Evolutionary conservation across 805 yeast genomes (phyloP).

Genomic region (Sungouiella thailandica): DNA sequence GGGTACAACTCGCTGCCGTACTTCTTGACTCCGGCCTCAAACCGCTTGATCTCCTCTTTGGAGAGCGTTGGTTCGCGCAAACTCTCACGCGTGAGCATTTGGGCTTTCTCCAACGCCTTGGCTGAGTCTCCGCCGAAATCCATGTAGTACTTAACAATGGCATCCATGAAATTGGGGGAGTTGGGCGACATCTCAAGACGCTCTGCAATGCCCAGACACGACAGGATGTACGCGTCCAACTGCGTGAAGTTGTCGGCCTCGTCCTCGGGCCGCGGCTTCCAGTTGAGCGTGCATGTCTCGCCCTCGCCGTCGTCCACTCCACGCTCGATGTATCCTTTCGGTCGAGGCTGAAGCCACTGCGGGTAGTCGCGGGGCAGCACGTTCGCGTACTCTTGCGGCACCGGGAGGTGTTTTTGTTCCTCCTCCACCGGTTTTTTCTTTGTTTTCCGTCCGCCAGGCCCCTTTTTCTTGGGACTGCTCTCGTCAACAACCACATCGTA

Average conservation of each 20-base stretch:
- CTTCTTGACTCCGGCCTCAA: slow-evolving; percentile 69
- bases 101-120: slow-evolving; percentile 43
- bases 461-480: slow-evolving; percentile 8
- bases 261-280: slow-evolving; percentile 48
- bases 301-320: slow-evolving; percentile 60
- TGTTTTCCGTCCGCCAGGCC: slow-evolving; percentile 8
- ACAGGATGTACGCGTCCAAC: slow-evolving; percentile 51
- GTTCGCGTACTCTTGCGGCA: slow-evolving; percentile 46
- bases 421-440: slow-evolving; percentile 16
- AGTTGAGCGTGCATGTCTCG: slow-evolving; percentile 55
- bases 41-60: slow-evolving; percentile 55
- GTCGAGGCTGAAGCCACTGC: slow-evolving; percentile 73
- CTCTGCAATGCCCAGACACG: slow-evolving; percentile 55
- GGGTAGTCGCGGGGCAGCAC: slow-evolving; percentile 48
- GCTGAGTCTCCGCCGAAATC: slow-evolving; percentile 46
- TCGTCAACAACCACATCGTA: slow-evolving; percentile 40
- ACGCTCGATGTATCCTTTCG: slow-evolving; percentile 77
- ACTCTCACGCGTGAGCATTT: slow-evolving; percentile 47
- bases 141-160: slow-evolving; percentile 53
- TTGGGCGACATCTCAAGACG: slow-evolving; percentile 49
- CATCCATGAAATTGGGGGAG: slow-evolving; percentile 82
- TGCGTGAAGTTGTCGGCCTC: slow-evolving; percentile 18
- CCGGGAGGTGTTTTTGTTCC: slow-evolving; percentile 23
- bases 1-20: slow-evolving; percentile 78
- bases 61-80: slow-evolving; percentile 77